phyloP scores from a whole-genome alignment of 768 basidiomycete species.

The Mycena olivaceomarginata region DNA sequence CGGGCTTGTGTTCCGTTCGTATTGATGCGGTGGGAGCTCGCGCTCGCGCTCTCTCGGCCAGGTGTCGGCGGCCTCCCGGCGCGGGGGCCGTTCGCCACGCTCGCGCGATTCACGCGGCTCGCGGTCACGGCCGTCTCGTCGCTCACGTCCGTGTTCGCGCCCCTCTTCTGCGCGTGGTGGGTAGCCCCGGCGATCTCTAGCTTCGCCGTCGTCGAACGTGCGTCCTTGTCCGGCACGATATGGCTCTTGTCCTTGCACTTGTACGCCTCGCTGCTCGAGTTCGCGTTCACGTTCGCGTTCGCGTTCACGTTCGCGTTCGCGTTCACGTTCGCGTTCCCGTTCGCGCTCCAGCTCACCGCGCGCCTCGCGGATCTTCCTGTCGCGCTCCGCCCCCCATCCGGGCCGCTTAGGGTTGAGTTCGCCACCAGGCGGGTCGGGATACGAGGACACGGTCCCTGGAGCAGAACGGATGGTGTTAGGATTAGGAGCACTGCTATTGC shows the following conservation, averaged over 20 bases:
- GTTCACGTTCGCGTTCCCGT: background rate
- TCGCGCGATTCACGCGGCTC: constrained; percentile 32
- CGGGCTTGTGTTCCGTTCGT: constrained; percentile 9
- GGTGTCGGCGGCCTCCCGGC: constrained; percentile 1
- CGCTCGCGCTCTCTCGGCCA: constrained; percentile 28
- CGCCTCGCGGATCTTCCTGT: background rate
- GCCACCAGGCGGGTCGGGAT: constrained; percentile 4
- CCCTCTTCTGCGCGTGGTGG: constrained; percentile 5
- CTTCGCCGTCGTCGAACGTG: constrained; percentile 21
- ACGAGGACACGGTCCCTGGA: constrained; percentile 31
- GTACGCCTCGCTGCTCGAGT: constrained; percentile 23
- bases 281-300: constrained; percentile 12
- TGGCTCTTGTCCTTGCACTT: constrained; percentile 2
- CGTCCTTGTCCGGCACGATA: constrained; percentile 13
- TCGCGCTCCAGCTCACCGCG: background rate
- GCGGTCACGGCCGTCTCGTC: constrained; percentile 26
- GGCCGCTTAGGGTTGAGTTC: constrained; percentile 24
- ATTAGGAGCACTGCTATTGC: constrained; percentile 24
- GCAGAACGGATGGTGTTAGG: constrained; percentile 34
- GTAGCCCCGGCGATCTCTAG: constrained; percentile 23
- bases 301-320: constrained; percentile 27
- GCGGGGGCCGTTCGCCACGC: background rate
- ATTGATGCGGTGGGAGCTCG: constrained; percentile 28
- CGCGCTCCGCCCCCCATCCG: constrained; percentile 9
- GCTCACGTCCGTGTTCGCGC: constrained; percentile 16